Conservation (phyloP, 2,329 filamentous ascomycete genomes). For the Cordyceps militaris region DNA sequence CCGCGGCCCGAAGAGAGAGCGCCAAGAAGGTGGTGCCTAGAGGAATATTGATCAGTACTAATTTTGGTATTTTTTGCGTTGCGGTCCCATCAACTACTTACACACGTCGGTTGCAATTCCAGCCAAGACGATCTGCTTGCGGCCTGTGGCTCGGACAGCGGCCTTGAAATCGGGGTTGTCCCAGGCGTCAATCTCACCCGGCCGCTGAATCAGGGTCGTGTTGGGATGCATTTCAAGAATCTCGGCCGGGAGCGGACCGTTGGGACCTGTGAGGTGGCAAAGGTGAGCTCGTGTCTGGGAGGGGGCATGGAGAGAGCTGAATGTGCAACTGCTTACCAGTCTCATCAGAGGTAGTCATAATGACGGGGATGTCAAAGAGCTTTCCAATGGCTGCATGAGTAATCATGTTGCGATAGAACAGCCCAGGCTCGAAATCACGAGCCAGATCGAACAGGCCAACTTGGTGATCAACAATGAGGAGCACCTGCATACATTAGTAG, state of each 20-base stretch:
- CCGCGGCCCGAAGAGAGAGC: conserved; percentile 61
- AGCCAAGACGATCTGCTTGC: conserved; percentile 63
- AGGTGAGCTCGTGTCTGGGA: background rate
- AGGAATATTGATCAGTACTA: background rate
- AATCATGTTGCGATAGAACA: conserved; percentile 60
- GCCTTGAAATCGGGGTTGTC: conserved; percentile 63
- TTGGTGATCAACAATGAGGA: conserved; percentile 31
- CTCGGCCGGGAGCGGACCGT: conserved; percentile 63
- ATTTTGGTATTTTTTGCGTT: background rate
- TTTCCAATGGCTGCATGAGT: conserved; percentile 61
- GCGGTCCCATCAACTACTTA: background rate
- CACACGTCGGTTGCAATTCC: conserved; percentile 70
- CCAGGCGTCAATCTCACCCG: conserved; percentile 72
- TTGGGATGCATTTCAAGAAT: conserved; percentile 61
- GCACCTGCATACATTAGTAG: background rate
- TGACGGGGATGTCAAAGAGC: conserved; percentile 59
- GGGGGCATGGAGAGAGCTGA: too few relatives aligned
- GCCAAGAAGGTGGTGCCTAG: conserved; percentile 61
- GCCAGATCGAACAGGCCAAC: conserved; percentile 36
- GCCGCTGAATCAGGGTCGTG: conserved; percentile 57
- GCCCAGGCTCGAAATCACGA: conserved; percentile 58
- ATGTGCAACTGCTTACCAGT: conserved; percentile 28
- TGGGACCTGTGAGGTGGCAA: conserved; percentile 46
- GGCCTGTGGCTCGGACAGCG: conserved; percentile 57
- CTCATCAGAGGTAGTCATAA: conserved; percentile 65